Evolutionary conservation across 2,329 filamentous ascomycete species (phyloP), one percentile per base, ranked within the genome.

Genomic region (Cordyceps militaris): DNA sequence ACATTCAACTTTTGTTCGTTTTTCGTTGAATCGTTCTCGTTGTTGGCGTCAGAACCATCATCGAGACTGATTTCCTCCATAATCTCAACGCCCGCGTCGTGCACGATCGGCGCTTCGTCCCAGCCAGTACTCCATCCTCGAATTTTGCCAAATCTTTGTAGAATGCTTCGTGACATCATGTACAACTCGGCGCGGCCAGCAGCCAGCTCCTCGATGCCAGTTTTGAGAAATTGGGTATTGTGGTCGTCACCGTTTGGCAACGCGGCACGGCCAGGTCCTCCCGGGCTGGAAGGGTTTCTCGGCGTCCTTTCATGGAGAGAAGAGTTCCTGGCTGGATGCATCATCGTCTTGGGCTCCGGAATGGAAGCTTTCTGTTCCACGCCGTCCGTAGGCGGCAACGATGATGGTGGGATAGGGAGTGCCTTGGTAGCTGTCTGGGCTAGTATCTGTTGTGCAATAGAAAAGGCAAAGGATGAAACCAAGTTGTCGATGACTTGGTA

Each of bases 121-220:
- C 89, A 95, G 0, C 87, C 89, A 61, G 89, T 83, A 53, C 77
- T 82, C 92, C 91, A 97, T 3, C 83, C 85, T 23, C 83, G 77
- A 59, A 83, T 82, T 66, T 82, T 84, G 2, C 89, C 92, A 48
- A 91, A 74, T 50, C 85, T 81, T 65, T 93, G 87, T 0, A 97
- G 76, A 5, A 94, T 82, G 61, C 89, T 90, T 57, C 93, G 81
- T 9, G 91, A 92, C 42, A 96, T 74, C 57, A 89, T 76, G 60
- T 91, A 87, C 2, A 97, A 78, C 66, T 96, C 91, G 6, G 90
- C 93, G 65, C 93, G 82, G 60, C 85, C 84, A 46, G 89, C 89
- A 36, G 92, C 89, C 24, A 97, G 76, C 56, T 95, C 88, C 67
- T 95, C 88, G 0, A 92, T 75, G 0, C 93, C 91, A 7, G 74